Base-by-base conservation (phyloP, 2,329 filamentous ascomycete species). In the Trichophyton simii region DNA sequence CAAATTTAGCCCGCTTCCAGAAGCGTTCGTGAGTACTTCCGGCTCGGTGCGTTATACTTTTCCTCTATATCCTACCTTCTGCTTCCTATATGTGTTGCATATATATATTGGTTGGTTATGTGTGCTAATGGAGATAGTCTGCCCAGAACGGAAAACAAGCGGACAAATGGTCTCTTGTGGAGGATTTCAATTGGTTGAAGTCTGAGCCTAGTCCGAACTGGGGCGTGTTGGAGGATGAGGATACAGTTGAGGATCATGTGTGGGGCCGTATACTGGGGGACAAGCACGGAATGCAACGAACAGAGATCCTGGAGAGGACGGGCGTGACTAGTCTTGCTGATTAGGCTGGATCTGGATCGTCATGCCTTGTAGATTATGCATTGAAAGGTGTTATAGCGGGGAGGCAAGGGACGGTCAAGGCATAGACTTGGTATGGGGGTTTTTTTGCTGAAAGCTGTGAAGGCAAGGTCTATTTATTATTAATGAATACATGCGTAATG, bases 161-260 rank as follows among this genome's bases (percentile, higher is more conserved):
- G 4, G 36, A 57, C 41, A 38, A 36, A 34, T 99, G 90, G 89
- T 82, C 91, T 67, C 85, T 94, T 68, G 88, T 97, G 15, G 89
- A 97, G 72, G 94, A 99, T 72, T 99, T 99, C 79, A 95, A 95
- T 75, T 97, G 94, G 94, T 82, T 96, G 65, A 95, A 91, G 73
- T 80, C 83, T 15, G 89, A 88, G 62, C 83, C 84, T 34, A 96
- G 89, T 70, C 94, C 94, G 1, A 91, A 99, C 71, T 99, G 92
- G 90, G 83, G 79, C 38, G 74, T 89, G 1, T 67, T 97, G 22
- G 77, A 83, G 1, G 80, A 84, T 59, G 78, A 78, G 0, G 77
- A 86, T 60, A 80, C 81, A 25, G 75, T 92, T 11, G 66, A 75
- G 0, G 82, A 86, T 1, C 77, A 82, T 1, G 77, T 87, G 0